Conservation (phyloP, 768 basidiomycete species). For the Tricholoma sp. region DNA sequence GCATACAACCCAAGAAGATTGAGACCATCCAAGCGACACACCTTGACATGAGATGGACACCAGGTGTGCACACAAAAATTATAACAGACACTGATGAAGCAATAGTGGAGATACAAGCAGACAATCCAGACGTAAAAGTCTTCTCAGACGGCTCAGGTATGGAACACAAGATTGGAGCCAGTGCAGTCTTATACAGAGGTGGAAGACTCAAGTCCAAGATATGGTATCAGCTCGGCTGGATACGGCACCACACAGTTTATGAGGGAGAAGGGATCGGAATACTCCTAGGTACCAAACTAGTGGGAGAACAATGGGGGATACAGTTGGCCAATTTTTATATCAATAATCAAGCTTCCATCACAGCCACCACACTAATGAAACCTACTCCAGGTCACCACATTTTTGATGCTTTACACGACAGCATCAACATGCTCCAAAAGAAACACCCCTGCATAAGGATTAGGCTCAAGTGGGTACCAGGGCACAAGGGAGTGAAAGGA, state of each 20-base stretch:
- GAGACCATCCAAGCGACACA: too few relatives aligned
- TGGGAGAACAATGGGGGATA: not conserved
- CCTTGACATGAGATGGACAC: too few relatives aligned
- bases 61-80: too few relatives aligned
- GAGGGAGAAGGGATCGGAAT: slow-evolving; percentile 8
- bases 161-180: slow-evolving; percentile 6
- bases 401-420: not conserved
- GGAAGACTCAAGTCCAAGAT: not conserved
- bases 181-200: slow-evolving; percentile 9
- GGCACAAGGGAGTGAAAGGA: slow-evolving; percentile 20
- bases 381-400: not conserved
- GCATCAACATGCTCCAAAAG: not conserved
- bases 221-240: slow-evolving; percentile 1
- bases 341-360: not conserved
- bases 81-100: not conserved
- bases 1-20: too few relatives aligned
- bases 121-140: slow-evolving; percentile 4
- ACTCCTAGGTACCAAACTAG: not conserved
- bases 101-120: too few relatives aligned
- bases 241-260: slow-evolving; percentile 7
- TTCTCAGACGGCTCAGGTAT: slow-evolving; percentile 15
- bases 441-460: slow-evolving; percentile 1
- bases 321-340: not conserved
- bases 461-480: slow-evolving; percentile 16
- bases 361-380: not conserved